Percentiles rank a stretch among this genome's conserved stretches.
phyloP scores from a whole-genome alignment of 1,284 basidiomycete genomes.

The Xerocomus amazonicus region DNA sequence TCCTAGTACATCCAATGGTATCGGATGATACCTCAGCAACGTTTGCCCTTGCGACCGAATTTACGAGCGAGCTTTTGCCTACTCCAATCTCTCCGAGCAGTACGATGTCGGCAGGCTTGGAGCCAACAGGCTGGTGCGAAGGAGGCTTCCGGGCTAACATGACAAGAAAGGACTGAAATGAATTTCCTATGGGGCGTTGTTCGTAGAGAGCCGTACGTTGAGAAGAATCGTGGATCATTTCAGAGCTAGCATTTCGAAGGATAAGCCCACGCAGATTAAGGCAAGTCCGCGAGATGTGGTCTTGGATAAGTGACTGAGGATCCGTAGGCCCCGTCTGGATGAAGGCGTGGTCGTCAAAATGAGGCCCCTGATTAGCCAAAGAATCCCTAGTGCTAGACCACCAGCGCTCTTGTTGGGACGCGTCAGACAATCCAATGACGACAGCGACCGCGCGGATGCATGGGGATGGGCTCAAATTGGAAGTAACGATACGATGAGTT shows the following conservation, averaged over 20 bases:
- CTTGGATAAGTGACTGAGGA: conserved; percentile 2
- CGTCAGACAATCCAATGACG: conserved; percentile 12
- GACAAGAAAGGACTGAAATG: conserved; percentile 16
- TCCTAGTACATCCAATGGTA: conserved; percentile 20
- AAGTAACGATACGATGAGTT: conserved; percentile 6
- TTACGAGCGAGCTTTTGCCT: conserved; percentile 32
- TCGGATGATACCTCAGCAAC: conserved; percentile 26
- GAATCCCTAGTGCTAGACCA: conserved; percentile 15
- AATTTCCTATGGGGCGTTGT: conserved; percentile 9
- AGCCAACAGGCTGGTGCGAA: background rate
- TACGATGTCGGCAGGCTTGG: conserved; percentile 15
- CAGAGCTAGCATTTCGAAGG: conserved; percentile 9
- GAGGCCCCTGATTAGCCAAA: conserved; percentile 8
- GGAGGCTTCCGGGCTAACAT: conserved; percentile 8
- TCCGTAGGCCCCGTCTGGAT: conserved; percentile 7
- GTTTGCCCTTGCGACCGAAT: conserved; percentile 12
- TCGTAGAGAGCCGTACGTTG: conserved; percentile 8
- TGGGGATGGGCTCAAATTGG: background rate
- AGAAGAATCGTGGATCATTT: conserved; percentile 1
- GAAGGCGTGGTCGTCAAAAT: conserved; percentile 21
- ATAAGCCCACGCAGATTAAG: conserved; percentile 15
- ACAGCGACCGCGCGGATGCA: conserved; percentile 22
- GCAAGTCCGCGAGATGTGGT: conserved; percentile 9
- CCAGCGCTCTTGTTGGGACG: conserved; percentile 17
- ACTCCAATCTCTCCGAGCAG: conserved; percentile 28